phyloP scores from a whole-genome alignment of 225 moss, liverwort and hornwort species.

The Marchantia paleacea region DNA sequence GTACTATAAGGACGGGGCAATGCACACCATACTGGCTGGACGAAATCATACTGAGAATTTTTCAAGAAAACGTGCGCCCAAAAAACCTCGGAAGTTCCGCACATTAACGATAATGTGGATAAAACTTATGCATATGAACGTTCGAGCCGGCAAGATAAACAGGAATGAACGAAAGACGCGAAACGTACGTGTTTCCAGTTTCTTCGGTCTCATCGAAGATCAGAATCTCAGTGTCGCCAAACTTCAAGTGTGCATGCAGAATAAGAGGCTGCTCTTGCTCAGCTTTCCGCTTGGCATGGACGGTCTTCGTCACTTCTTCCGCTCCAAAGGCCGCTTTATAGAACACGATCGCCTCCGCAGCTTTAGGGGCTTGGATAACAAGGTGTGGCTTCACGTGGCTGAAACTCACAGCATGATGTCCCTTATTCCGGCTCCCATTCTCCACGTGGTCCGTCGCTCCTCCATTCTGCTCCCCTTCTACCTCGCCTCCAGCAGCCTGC shows the following conservation, averaged over 20 bases:
- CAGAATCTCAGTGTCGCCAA: slow-evolving; percentile 53
- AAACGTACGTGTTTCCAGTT: slow-evolving; percentile 8
- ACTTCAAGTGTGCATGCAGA: slow-evolving; percentile 58
- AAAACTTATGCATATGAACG: no score
- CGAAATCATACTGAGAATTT: no score
- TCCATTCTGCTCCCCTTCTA: slow-evolving; percentile 25
- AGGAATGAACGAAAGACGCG: neutral
- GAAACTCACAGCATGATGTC: slow-evolving; percentile 40
- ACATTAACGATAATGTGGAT: neutral
- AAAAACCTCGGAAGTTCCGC: neutral
- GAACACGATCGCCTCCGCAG: slow-evolving; percentile 53
- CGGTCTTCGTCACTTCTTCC: slow-evolving; percentile 37
- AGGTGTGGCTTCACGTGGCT: slow-evolving; percentile 54
- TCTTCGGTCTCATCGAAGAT: slow-evolving; percentile 33
- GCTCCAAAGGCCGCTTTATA: slow-evolving; percentile 68
- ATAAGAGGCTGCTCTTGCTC: slow-evolving; percentile 56
- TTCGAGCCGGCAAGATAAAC: neutral
- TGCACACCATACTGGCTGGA: no score
- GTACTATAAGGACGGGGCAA: no score
- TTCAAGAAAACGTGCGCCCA: no score
- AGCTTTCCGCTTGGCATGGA: slow-evolving; percentile 45
- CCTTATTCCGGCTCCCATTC: slow-evolving; percentile 20
- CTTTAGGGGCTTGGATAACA: slow-evolving; percentile 48
- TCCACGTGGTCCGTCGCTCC: slow-evolving; percentile 22
- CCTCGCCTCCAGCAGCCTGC: neutral